phyloP scores from a whole-genome alignment of 2,329 filamentous ascomycete species.

The Rosellinia necatrix region DNA sequence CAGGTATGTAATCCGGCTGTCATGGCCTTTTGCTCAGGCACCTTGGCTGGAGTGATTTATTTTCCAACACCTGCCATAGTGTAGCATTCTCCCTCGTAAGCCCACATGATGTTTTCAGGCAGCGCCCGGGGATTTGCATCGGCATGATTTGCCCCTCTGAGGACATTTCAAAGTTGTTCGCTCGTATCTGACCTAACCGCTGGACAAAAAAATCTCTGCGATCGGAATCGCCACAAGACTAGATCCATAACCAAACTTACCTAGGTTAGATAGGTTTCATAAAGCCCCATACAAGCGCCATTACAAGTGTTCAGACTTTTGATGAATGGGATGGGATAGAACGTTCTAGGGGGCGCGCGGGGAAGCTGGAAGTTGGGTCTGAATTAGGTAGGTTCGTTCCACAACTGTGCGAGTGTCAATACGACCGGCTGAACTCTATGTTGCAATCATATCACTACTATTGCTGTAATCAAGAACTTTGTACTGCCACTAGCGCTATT shows the following conservation, averaged over 20 bases:
- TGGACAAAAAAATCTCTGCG: background rate
- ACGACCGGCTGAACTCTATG: too few relatives aligned
- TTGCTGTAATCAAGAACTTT: too few relatives aligned
- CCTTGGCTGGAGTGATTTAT: background rate
- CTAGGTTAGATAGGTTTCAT: background rate
- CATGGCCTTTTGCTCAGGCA: too few relatives aligned
- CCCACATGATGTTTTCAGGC: conserved; percentile 4
- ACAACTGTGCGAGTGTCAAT: too few relatives aligned
- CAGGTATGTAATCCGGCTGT: too few relatives aligned
- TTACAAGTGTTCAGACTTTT: too few relatives aligned
- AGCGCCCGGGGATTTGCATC: too few relatives aligned
- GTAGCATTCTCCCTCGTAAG: background rate
- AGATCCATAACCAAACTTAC: background rate
- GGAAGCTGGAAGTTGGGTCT: too few relatives aligned
- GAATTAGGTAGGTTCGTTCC: too few relatives aligned
- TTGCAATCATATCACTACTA: background rate
- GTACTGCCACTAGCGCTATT: too few relatives aligned
- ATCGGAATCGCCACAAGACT: conserved; percentile 7
- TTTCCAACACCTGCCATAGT: background rate
- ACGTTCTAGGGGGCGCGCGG: conserved; percentile 13
- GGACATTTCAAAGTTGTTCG: background rate
- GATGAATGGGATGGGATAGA: background rate
- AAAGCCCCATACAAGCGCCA: conserved; percentile 5
- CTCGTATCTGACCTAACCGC: too few relatives aligned
- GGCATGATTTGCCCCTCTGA: background rate